Evolutionary conservation across 371 early-diverging fungal genomes (phyloP), one percentile per base, ranked within the genome.

Genomic region (Caulochytrium protostelioides): DNA sequence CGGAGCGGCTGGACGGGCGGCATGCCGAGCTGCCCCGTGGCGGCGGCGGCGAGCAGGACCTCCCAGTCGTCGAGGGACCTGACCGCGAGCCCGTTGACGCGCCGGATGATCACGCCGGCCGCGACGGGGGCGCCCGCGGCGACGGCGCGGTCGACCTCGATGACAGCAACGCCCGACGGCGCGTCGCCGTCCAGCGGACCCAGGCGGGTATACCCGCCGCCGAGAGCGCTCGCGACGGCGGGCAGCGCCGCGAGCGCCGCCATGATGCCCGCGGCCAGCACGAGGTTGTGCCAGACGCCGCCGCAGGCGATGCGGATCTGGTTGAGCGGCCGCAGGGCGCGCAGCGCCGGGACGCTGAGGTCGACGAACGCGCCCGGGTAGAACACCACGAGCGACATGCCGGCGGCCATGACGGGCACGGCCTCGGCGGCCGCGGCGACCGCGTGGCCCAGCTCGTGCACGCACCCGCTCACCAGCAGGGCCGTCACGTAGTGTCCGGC

Each of bases 351-450:
- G 22, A 66, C 49, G 4, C 68, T 53, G 28, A 83, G 52, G 46
- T 76, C 74, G 33, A 83, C 83, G 64, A 81, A 83, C 4, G 83
- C 83, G 24, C 83, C 83, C 0, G 83, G 83, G 43, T 74, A 83
- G 14, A 81, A 44, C 32, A 75, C 65, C 37, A 63, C 48, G 23
- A 83, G 33, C 47, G 81, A 75, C 40, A 79, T 46, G 19, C 83
- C 83, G n/a, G 69, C 49, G 7, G 59, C 58, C 29, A 61, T 65
- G 22, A 79, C 61, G 4, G 63, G 65, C 4, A 76, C 59, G 2
- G 52, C 49, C 35, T 76, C 69, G 28, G 73, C 34, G 16, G 59
- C 66, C 3, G 79, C 74, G 0, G 83, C 78, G 29, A 79, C 41
- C 1, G 79, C 83, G 47, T 83, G 83, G 2, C 83, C 83, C 13